Conservation (phyloP, 495 filamentous ascomycete species). For the Aspergillus incahuasiensis region DNA sequence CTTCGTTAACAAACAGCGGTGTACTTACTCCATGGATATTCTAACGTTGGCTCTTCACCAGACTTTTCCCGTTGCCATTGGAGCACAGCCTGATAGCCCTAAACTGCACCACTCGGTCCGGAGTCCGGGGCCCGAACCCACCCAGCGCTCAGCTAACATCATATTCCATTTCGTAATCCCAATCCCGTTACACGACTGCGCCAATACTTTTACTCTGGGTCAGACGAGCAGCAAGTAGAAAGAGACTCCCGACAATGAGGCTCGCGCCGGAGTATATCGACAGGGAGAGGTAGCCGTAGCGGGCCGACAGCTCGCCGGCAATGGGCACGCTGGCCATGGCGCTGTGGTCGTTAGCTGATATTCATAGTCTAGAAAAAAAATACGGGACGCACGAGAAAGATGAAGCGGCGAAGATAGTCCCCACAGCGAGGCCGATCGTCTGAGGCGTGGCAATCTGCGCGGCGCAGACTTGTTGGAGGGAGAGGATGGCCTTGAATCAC, state of each 20-base stretch:
- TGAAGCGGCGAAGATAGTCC: conserved; percentile 28
- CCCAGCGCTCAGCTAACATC: too few species aligned
- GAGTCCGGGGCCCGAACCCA: too few species aligned
- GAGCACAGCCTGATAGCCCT: too few species aligned
- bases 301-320: conserved; percentile 28
- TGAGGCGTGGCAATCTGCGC: conserved; percentile 29
- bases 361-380: too few species aligned
- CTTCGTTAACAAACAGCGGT: too few species aligned
- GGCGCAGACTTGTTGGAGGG: conserved; percentile 40
- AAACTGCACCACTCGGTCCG: too few species aligned
- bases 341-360: conserved; percentile 18
- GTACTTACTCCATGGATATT: too few species aligned
- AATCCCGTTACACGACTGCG: conserved; percentile 26
- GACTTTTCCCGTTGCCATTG: too few species aligned
- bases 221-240: conserved; percentile 27
- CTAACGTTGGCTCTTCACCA: too few species aligned
- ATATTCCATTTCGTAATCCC: too few species aligned
- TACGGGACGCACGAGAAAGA: conserved; percentile 31
- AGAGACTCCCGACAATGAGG: conserved; percentile 25
- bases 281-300: conserved; percentile 33
- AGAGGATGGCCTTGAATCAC: conserved; percentile 32
- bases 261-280: conserved; percentile 33
- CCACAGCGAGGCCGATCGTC: conserved; percentile 31
- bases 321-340: conserved; percentile 36
- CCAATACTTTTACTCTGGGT: conserved; percentile 17